Base-by-base conservation (phyloP, 495 filamentous ascomycete genomes). In the Neurospora discreta region DNA sequence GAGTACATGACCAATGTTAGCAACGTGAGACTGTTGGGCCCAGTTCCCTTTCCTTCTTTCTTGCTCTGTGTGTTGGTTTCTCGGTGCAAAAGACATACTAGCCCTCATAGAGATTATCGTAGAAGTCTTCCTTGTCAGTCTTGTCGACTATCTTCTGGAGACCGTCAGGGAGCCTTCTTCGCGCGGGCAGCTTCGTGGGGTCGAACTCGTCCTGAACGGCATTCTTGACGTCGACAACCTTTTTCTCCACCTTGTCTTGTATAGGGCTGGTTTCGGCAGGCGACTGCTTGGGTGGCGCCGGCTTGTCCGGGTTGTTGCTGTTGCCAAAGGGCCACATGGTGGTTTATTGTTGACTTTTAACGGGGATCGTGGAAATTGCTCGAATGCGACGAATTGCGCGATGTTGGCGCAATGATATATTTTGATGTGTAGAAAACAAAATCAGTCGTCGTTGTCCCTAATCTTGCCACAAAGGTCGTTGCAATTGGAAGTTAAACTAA, bases 21-120 rank as follows among this genome's bases (percentile, higher is more conserved):
- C 58, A 38, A 39, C 18, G 52, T 18, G 30, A 16, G 26, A 33
- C 26, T 16, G 13, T 65, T 9, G 52, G 52, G 15, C 11, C 52
- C 15, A 18, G 9, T 33, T 16, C 18, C 15, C 26, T 65, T 65
- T 65, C 15, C 18, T 65, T 65, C 18, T 26, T 60, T 33, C 1
- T 2, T 33, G 0, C 23, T 5, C 10, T 16, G 1, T 33, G 30
- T 33, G 13, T 20, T 40, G 33, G 68, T 42, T 26, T 39, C 18
- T 58, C 13, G 30, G 30, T n/a, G 72, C 30, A 52, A 0, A 15
- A 91, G 5, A 58, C 93, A 73, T 88, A 97, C 93, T 90, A 92
- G 81, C 92, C 89, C 70, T 91, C 87, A 75, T 90, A 90, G 13
- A 97, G 81, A 74, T 92, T 87, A 71, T 94, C 91, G 79, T 91